These are phyloP conservation scores for Pyrrhoderma noxium DNA, from an alignment of 1,284 basidiomycete species.

Conservation along the genomic window DNA sequence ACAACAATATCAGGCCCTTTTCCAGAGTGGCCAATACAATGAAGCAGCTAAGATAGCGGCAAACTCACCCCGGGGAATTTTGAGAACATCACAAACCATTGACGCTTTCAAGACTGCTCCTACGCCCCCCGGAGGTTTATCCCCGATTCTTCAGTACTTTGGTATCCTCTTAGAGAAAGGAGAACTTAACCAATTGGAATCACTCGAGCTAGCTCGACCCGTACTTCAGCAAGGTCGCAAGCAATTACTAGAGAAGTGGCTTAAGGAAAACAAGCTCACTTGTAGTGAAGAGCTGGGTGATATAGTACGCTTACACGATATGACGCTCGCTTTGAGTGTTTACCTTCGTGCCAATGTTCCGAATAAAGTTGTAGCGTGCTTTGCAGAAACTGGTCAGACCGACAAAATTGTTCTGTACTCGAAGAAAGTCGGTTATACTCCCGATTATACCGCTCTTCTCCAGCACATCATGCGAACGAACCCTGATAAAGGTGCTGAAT, in stretches of 20 bases:
- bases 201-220: slow-evolving; percentile 92
- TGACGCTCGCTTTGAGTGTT: slow-evolving; percentile 98
- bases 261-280: slow-evolving; percentile 99
- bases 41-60: slow-evolving; percentile 99
- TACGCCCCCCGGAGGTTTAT: slow-evolving; percentile 83
- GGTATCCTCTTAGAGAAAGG: slow-evolving; percentile 97
- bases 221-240: slow-evolving; percentile 96
- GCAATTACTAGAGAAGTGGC: slow-evolving; percentile 97
- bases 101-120: slow-evolving; percentile 98
- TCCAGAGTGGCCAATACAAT: slow-evolving; percentile 83
- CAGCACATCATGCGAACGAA: slow-evolving; percentile 97
- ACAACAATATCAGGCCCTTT: slow-evolving; percentile 92
- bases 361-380: slow-evolving; percentile 98
- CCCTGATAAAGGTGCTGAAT: slow-evolving; percentile 97
- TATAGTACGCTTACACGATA: slow-evolving; percentile 91
- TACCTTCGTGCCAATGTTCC: slow-evolving; percentile 98
- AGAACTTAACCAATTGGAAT: slow-evolving; percentile 95
- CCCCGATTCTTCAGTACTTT: slow-evolving; percentile 98
- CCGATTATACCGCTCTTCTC: slow-evolving; percentile 91
- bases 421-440: slow-evolving; percentile 94
- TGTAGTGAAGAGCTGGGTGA: slow-evolving; percentile 99
- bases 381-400: slow-evolving; percentile 97
- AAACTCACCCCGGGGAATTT: slow-evolving; percentile 93
- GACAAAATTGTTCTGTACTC: slow-evolving; percentile 98
- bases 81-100: slow-evolving; percentile 93